Conservation (phyloP, 345 rosid species). For the Nasturtium officinale region DNA sequence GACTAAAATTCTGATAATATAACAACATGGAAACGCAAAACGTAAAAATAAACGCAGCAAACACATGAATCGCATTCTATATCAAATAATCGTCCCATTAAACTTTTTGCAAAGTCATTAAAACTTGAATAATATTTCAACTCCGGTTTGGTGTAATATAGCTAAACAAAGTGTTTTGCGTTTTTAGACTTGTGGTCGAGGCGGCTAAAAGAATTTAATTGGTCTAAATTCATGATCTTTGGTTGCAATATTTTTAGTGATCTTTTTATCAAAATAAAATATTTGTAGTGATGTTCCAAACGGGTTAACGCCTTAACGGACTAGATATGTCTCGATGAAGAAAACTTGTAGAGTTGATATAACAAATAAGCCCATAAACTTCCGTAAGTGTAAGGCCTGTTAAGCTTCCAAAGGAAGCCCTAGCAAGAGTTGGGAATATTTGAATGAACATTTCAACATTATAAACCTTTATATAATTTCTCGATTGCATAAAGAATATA, state of each 20-base stretch:
- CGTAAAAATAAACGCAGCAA: not conserved
- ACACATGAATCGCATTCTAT: not conserved
- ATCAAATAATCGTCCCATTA: not conserved
- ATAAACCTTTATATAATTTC: not conserved
- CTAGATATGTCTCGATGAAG: not conserved
- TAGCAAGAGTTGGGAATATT: not conserved
- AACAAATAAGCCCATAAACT: not conserved
- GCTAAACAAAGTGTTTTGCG: not conserved
- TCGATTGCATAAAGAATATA: not conserved
- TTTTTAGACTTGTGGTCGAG: not conserved
- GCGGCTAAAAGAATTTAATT: not conserved
- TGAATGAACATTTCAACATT: constrained; percentile 11
- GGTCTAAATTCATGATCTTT: not conserved
- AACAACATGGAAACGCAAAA: not conserved
- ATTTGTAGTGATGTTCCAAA: too few relatives aligned
- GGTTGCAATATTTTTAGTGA: not conserved
- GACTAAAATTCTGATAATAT: not conserved
- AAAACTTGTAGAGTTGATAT: not conserved
- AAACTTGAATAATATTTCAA: not conserved
- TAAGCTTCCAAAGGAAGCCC: not conserved
- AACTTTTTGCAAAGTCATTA: not conserved
- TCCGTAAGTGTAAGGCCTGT: not conserved
- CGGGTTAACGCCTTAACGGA: too few relatives aligned
- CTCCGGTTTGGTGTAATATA: not conserved
- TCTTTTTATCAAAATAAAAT: too few relatives aligned